A percentile compares a stretch with the other conserved stretches of the same genome.
These are phyloP conservation scores for Xenosphaeropsis pyriputrescens DNA, from an alignment of 2,329 filamentous ascomycete species.

Conservation along the genomic window DNA sequence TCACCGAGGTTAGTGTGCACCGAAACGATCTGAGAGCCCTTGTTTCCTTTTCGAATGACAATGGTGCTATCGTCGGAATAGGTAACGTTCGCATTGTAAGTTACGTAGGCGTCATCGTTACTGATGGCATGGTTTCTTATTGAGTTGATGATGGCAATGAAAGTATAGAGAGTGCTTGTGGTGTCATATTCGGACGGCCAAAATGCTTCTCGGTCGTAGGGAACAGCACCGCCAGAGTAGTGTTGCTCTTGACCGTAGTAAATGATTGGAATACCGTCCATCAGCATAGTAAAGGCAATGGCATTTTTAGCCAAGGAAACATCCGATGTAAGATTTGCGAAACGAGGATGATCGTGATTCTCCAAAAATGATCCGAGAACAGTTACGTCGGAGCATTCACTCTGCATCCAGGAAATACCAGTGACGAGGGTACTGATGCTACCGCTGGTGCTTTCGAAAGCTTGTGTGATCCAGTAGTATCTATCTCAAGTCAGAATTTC, in stretches of 20 bases:
- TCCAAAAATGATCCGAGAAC: constrained; percentile 23
- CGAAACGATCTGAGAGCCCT: constrained; percentile 7
- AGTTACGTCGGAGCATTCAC: constrained; percentile 15
- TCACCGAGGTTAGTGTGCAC: constrained; percentile 24
- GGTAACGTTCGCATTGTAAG: constrained; percentile 2
- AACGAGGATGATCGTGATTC: constrained; percentile 26
- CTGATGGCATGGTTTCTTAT: constrained; percentile 6
- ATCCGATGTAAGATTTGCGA: constrained; percentile 15
- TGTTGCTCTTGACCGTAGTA: constrained; percentile 40
- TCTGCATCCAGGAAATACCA: constrained; percentile 3
- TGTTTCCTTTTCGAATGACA: constrained; percentile 6
- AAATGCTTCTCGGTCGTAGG: constrained; percentile 26
- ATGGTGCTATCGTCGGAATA: constrained; percentile 6
- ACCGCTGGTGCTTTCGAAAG: constrained; percentile 5
- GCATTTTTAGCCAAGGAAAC: constrained; percentile 24
- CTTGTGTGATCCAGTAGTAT: constrained; percentile 3
- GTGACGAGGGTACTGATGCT: constrained; percentile 3
- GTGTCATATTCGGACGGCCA: constrained; percentile 24
- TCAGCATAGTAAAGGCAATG: constrained; percentile 30
- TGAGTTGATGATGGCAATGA: constrained; percentile 14
- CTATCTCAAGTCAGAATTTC: background rate
- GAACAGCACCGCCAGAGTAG: constrained; percentile 22
- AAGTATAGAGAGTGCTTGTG: constrained; percentile 20
- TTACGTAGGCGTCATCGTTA: constrained; percentile 4
- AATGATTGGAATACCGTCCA: constrained; percentile 33